Base-by-base conservation (phyloP, 2,329 filamentous ascomycete genomes). In the Aspergillus sp. region DNA sequence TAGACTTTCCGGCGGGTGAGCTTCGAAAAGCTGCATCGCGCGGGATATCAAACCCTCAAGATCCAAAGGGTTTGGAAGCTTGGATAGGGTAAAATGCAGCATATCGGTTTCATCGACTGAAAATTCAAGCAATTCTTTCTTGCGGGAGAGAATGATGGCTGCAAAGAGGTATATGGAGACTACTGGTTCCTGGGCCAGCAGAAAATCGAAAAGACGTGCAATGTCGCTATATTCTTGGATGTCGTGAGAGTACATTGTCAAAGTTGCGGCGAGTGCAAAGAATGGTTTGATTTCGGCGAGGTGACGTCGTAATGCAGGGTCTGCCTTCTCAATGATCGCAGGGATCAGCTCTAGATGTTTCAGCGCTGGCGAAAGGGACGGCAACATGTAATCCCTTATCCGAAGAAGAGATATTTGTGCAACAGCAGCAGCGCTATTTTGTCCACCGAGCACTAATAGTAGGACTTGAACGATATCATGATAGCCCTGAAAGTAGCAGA, bases 381-480 rank as follows among this genome's bases (percentile, higher is more conserved):
- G 93, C 10, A 99, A 87, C 95, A 99, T 97, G 76, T 97, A 99
- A 78, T 99, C 95, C 63, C 95, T 88, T 73, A 99, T 97, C 56
- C 92, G 90, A 48, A 98, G 85, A 32, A 93, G 83, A 3, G 93
- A 97, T 60, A 99, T 87, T n/a, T 91, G 89, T 36, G 90, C 84
- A 32, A 96, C 86, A 15, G 89, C 87, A 6, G 82, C 76, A 17
- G 84, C 81, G 15, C 91, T 88, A 57, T 82, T 74, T 21, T 82
- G 71, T 9, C 86, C 79, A 0, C 89, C 89, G 4, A 99, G 83
- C 10, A 97, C 93, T 13, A 99, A 85, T 43, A 98, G 85, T 61
- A 99, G 84, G 23, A 99, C 95, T 78, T 99, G 96, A 69, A 91
- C 95, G 71, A 99, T 98, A 79, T 99, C 95, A 77, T 99, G 95